These are phyloP conservation scores for Ceratocystis smalleyi DNA, from an alignment of 2,329 filamentous ascomycete genomes.

Conservation along the genomic window DNA sequence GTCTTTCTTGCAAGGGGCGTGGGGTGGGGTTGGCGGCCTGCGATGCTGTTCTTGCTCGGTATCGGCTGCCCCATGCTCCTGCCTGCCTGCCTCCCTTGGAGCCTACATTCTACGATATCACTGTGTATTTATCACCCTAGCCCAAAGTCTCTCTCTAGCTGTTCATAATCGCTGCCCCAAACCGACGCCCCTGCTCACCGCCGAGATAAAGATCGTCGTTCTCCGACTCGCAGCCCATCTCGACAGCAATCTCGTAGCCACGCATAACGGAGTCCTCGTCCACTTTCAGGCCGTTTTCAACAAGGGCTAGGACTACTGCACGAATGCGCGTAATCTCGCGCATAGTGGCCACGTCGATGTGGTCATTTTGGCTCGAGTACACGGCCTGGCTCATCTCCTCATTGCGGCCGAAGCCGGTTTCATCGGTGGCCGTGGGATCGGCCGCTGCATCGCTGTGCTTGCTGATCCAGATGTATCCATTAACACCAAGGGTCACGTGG, in stretches of 20 bases:
- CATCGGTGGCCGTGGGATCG: conserved; percentile 30
- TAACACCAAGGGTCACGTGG: conserved; percentile 82
- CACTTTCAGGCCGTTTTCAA: conserved; percentile 67
- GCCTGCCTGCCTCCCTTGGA: too few species aligned
- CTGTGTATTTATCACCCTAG: background rate
- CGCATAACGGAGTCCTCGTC: conserved; percentile 78
- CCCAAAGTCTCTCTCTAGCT: conserved; percentile 1
- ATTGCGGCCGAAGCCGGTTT: conserved; percentile 65
- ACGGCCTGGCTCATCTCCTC: conserved; percentile 76
- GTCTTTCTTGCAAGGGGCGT: too few species aligned
- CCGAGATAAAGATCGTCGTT: conserved; percentile 46
- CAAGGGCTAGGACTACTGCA: conserved; percentile 66
- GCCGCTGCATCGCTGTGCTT: conserved; percentile 57
- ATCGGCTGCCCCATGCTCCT: too few species aligned
- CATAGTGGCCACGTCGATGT: conserved; percentile 59
- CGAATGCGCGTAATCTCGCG: conserved; percentile 75
- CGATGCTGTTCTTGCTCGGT: too few species aligned
- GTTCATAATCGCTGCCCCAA: conserved; percentile 27
- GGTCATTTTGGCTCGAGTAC: conserved; percentile 91
- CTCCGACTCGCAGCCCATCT: conserved; percentile 49
- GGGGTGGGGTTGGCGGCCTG: too few species aligned
- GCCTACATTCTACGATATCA: too few species aligned
- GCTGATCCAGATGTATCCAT: conserved; percentile 92
- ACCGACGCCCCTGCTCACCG: conserved; percentile 37
- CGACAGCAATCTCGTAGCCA: conserved; percentile 68